Evolutionary conservation across 805 yeast species (phyloP).

Genomic region (Kazachstania viticola): DNA sequence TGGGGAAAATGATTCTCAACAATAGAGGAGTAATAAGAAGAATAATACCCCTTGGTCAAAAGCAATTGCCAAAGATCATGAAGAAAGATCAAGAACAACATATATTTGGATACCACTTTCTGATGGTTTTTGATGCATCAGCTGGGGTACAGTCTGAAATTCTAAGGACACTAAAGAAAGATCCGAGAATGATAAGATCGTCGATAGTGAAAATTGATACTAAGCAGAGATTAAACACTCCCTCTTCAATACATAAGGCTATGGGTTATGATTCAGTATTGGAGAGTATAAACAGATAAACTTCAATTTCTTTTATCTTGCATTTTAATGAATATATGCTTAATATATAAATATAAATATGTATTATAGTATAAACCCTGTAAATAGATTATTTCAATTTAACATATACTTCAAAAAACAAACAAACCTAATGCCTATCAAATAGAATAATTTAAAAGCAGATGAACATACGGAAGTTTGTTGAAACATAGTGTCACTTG

Average conservation of each 20-base stretch:
- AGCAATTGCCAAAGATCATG: conserved; percentile 62
- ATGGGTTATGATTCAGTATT: conserved; percentile 19
- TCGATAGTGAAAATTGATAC: conserved; percentile 55
- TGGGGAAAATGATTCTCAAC: conserved; percentile 71
- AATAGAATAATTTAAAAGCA: no score
- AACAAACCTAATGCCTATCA: no score
- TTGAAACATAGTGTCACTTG: no score
- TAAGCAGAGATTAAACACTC: conserved; percentile 39
- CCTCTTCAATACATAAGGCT: conserved; percentile 43
- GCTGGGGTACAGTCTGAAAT: conserved; percentile 81
- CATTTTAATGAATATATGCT: no score
- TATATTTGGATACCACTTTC: conserved; percentile 81
- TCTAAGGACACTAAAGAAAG: conserved; percentile 65
- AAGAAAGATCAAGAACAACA: conserved; percentile 81
- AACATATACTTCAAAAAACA: no score
- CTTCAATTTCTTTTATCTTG: no score
- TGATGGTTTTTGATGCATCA: conserved; percentile 78
- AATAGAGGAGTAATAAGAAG: conserved; percentile 93
- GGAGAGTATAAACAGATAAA: no score
- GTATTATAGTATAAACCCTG: no score
- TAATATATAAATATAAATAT: no score
- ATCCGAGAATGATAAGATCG: conserved; percentile 83
- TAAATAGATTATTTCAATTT: no score
- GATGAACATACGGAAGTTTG: no score
- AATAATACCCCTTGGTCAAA: conserved; percentile 67